Percentiles rank a stretch among this genome's conserved stretches.
Conservation (phyloP, 371 early-diverging fungal genomes). For the Mucor mucedo region DNA sequence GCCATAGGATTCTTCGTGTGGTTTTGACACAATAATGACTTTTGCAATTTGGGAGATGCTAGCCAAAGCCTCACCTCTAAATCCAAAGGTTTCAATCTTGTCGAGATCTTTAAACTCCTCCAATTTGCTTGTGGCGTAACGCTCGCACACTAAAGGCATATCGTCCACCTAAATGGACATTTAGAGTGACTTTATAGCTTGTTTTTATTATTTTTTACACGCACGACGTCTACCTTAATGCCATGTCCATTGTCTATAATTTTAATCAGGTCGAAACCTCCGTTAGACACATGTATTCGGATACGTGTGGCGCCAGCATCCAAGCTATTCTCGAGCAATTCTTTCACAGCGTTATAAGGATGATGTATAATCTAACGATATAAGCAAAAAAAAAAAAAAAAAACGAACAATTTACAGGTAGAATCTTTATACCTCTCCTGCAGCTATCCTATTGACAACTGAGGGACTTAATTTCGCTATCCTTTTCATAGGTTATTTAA, state of each 20-base stretch:
- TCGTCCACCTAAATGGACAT: slow-evolving; percentile 56
- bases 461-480: slow-evolving; percentile 55
- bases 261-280: slow-evolving; percentile 82
- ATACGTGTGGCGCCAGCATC: slow-evolving; percentile 90
- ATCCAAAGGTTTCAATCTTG: slow-evolving; percentile 85
- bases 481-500: not conserved
- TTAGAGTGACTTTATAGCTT: not conserved
- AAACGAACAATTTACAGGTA: not conserved
- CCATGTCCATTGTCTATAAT: slow-evolving; percentile 95
- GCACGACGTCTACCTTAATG: slow-evolving; percentile 55
- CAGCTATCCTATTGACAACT: slow-evolving; percentile 88
- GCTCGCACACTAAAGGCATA: slow-evolving; percentile 78
- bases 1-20: slow-evolving; percentile 69
- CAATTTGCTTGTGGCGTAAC: slow-evolving; percentile 94
- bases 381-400: not conserved
- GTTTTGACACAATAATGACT: slow-evolving; percentile 80
- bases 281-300: slow-evolving; percentile 73
- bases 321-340: slow-evolving; percentile 93
- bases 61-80: slow-evolving; percentile 96
- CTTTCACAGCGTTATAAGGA: slow-evolving; percentile 91
- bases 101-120: slow-evolving; percentile 75
- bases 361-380: slow-evolving; percentile 74
- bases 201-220: not conserved
- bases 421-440: slow-evolving; percentile 75
- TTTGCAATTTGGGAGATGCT: slow-evolving; percentile 88